Evolutionary conservation across 768 basidiomycete genomes (phyloP).

Genomic region (Leccinum barrowsii): DNA sequence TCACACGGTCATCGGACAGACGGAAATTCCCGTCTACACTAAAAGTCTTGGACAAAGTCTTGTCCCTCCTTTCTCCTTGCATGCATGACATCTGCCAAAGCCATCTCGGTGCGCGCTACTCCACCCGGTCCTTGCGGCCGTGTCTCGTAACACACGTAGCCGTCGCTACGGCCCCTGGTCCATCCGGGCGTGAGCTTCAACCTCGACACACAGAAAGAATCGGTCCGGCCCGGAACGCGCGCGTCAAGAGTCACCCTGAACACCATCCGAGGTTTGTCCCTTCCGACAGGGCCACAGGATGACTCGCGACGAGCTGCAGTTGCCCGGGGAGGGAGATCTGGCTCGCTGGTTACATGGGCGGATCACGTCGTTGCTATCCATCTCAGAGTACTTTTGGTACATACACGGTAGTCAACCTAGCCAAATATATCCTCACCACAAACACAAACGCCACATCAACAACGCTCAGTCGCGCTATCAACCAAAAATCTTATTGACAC

Average conservation of each 20-base stretch:
- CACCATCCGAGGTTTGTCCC: background rate
- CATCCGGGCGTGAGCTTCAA: background rate
- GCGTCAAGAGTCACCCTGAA: background rate
- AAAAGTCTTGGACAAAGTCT: background rate
- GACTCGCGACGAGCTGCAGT: background rate
- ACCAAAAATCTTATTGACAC: background rate
- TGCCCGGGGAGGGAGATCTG: background rate
- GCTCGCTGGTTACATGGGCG: slow-evolving; percentile 1
- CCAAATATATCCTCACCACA: background rate
- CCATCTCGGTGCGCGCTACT: background rate
- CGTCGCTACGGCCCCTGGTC: background rate
- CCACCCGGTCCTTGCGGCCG: background rate
- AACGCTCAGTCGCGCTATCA: background rate
- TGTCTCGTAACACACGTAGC: background rate
- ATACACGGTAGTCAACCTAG: background rate
- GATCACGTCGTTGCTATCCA: slow-evolving; percentile 1
- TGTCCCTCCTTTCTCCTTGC: background rate
- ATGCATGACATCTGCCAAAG: background rate
- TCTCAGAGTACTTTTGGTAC: background rate
- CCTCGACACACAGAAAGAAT: background rate
- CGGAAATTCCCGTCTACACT: background rate
- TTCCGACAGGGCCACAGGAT: background rate
- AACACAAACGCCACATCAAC: slow-evolving; percentile 1
- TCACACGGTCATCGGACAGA: slow-evolving; percentile 17
- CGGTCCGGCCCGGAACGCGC: background rate